Base-by-base conservation (phyloP, 2,329 filamentous ascomycete genomes). In the Scopulariopsis brevicaulis region DNA sequence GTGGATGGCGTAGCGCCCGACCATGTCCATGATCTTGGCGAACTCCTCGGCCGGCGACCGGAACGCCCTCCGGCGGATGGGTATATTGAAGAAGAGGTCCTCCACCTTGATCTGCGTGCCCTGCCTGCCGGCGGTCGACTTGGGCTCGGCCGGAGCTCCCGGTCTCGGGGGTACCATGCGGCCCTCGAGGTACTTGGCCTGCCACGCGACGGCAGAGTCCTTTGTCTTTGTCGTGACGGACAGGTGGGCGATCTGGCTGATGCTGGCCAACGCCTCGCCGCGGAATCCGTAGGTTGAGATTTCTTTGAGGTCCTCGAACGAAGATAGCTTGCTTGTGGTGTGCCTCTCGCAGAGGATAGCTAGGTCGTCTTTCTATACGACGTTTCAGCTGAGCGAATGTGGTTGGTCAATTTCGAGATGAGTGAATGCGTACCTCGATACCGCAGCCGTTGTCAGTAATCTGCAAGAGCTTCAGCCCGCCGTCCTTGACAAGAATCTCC, bases 241-340 rank as follows among this genome's bases (percentile, higher is more conserved):
- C 24, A 99, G 79, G 74, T 99, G 95, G 37, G 95, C 93, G 65
- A 99, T 96, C 69, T 99, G 94, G 68, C 93, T 97, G 70, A 99
- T 99, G 72, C 94, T 97, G 15, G 94, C 94, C 58, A 99, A 75
- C 3, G 94, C 94, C 72, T 99, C 94, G 58, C 94, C 94, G 57
- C 94, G 87, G 68, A 99, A 99, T n/a, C 94, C 94, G 70, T 99
- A 99, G 1, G 94, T 97, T 55, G 85, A 86, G 63, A 99, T 97
- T 4, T 86, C 89, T 48, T 84, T 84, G 54, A 99, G 77, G 69
- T 99, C 94, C 69, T 97, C 93, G 64, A 99, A 99, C 5, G 84
- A 83, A 64, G 94, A 91, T 59, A 99, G 79, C 69, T 99, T 99
- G 14, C 93, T 97, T 0, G 94, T 99, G 11, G 94, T 99, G 69